These are phyloP conservation scores for Durio zibethinus DNA, from an alignment of 345 rosid genomes.

Conservation along the genomic window DNA sequence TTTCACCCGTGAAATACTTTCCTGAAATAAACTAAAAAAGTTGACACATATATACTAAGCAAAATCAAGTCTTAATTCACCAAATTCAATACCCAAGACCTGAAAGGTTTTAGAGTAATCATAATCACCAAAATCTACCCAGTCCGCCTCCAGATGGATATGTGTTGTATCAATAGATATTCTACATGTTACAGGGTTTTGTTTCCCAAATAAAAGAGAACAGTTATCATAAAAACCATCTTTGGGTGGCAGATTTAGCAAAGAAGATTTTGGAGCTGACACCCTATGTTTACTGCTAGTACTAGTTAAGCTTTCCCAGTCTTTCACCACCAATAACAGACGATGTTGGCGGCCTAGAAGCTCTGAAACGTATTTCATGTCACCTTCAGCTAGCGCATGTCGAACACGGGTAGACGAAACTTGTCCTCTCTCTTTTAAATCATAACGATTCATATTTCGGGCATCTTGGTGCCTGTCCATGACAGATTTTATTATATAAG, in stretches of 20 bases:
- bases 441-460: conserved; percentile 28
- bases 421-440: conserved; percentile 79
- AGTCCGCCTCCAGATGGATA: conserved; percentile 61
- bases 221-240: conserved; percentile 60
- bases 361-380: conserved; percentile 72
- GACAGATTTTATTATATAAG: conserved; percentile 72
- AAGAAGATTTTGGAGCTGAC: conserved; percentile 52
- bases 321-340: conserved; percentile 47
- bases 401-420: conserved; percentile 96
- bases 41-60: neutral
- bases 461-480: conserved; percentile 76
- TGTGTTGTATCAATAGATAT: conserved; percentile 49
- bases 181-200: conserved; percentile 44
- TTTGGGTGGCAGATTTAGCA: conserved; percentile 73
- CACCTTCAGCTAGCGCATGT: conserved; percentile 74
- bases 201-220: conserved; percentile 41
- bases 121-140: conserved; percentile 28
- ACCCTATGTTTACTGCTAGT: conserved; percentile 30
- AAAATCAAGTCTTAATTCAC: conserved; percentile 24
- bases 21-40: neutral
- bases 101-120: conserved; percentile 34
- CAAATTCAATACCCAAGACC: conserved; percentile 70
- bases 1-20: conserved; percentile 8
- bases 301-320: conserved; percentile 23
- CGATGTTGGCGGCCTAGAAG: conserved; percentile 87